Evolutionary conservation across 306 rosid genomes (phyloP).

Genomic region (Trifolium pratense): DNA sequence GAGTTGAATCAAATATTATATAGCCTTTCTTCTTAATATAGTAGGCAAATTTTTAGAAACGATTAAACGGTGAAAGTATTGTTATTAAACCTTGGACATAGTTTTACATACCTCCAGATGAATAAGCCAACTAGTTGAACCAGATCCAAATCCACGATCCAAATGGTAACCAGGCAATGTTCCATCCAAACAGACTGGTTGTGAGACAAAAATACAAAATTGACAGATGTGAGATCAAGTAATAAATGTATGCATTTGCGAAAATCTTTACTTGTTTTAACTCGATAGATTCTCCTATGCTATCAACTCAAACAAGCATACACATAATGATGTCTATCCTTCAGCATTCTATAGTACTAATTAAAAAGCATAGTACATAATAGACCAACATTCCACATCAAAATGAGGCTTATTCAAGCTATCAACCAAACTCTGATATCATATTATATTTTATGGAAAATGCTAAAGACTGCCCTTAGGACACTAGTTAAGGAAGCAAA

Average conservation of each 20-base stretch:
- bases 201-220: slow-evolving; percentile 33
- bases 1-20: not conserved
- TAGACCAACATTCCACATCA: not conserved
- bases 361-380: not conserved
- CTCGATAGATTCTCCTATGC: not conserved
- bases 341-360: slow-evolving; percentile 4
- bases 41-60: not conserved
- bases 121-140: slow-evolving; percentile 82
- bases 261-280: slow-evolving; percentile 6
- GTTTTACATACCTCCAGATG: slow-evolving; percentile 72
- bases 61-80: slow-evolving; percentile 9
- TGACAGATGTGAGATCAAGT: slow-evolving; percentile 24
- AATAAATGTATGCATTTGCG: slow-evolving; percentile 22
- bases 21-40: not conserved
- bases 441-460: no score
- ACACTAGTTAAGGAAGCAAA: no score
- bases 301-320: slow-evolving; percentile 30
- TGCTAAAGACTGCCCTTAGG: no score
- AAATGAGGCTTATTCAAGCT: not conserved
- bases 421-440: not conserved
- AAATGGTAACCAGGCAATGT: slow-evolving; percentile 89
- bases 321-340: slow-evolving; percentile 4
- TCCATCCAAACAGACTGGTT: slow-evolving; percentile 85
- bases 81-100: slow-evolving; percentile 23
- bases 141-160: slow-evolving; percentile 72